Percentiles rank a stretch among this genome's conserved stretches.
These are phyloP conservation scores for Penicillium parvum DNA, from an alignment of 495 filamentous ascomycete species.

Conservation along the genomic window DNA sequence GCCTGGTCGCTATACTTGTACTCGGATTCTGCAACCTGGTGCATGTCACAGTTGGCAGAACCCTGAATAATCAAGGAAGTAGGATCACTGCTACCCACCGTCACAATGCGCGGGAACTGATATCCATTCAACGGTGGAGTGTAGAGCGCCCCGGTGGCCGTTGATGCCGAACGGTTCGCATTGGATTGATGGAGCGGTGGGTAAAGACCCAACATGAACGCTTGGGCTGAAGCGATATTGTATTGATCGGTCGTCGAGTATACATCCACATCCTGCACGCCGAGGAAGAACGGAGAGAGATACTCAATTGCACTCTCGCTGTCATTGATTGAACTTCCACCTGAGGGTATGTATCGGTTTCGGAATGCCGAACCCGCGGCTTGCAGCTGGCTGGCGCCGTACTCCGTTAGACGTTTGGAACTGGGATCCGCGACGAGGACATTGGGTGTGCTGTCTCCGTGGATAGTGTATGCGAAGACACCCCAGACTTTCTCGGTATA, in stretches of 20 bases:
- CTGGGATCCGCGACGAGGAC: constrained; percentile 31
- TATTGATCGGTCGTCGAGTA: constrained; percentile 45
- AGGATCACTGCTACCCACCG: constrained; percentile 46
- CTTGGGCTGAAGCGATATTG: constrained; percentile 58
- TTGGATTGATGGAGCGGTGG: constrained; percentile 53
- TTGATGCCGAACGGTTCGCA: constrained; percentile 32
- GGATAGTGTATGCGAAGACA: constrained; percentile 65
- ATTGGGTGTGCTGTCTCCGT: constrained; percentile 71
- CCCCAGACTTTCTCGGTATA: constrained; percentile 57
- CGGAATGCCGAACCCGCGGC: constrained; percentile 59
- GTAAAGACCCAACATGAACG: constrained; percentile 79
- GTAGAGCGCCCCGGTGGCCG: constrained; percentile 54
- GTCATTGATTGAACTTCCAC: constrained; percentile 26
- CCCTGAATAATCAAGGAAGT: constrained; percentile 57
- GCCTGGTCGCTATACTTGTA: constrained; percentile 40
- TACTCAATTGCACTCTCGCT: constrained; percentile 35
- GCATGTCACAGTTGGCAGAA: constrained; percentile 48
- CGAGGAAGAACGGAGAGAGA: constrained; percentile 40
- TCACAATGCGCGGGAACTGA: constrained; percentile 64
- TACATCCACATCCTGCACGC: constrained; percentile 44
- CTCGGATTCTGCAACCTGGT: constrained; percentile 31
- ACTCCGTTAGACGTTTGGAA: constrained; percentile 53
- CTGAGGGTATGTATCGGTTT: constrained; percentile 50
- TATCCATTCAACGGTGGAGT: constrained; percentile 64
- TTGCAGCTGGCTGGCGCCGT: constrained; percentile 65